Conservation (phyloP, 129 eudicot genomes). For the Helianthus annuus region DNA sequence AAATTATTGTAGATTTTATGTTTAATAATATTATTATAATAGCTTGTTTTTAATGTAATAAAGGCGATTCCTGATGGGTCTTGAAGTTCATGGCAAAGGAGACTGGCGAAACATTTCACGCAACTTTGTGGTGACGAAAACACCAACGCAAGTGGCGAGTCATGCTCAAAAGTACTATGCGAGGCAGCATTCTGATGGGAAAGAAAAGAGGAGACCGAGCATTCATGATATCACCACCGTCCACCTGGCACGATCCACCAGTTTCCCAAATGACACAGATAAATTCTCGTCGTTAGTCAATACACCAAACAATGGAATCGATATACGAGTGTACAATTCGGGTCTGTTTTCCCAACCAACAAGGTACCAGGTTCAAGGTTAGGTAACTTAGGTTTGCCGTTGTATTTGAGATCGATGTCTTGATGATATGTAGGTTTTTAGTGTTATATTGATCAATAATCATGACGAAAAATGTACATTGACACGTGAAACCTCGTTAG, state of each 20-base stretch:
- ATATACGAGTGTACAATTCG: slow-evolving; percentile 33
- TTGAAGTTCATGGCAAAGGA: slow-evolving; percentile 75
- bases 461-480: slow-evolving; percentile 6
- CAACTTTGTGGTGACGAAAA: slow-evolving; percentile 68
- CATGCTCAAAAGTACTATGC: slow-evolving; percentile 91
- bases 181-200: slow-evolving; percentile 71
- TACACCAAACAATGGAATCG: slow-evolving; percentile 33
- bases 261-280: slow-evolving; percentile 22
- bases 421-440: slow-evolving; percentile 17
- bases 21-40: neutral
- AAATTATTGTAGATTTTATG: neutral
- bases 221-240: slow-evolving; percentile 87
- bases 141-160: slow-evolving; percentile 95
- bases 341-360: slow-evolving; percentile 46
- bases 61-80: slow-evolving; percentile 86
- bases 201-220: slow-evolving; percentile 90
- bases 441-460: slow-evolving; percentile 18
- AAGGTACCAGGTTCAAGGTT: slow-evolving; percentile 40
- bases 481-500: slow-evolving; percentile 12
- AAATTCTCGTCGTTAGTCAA: slow-evolving; percentile 7
- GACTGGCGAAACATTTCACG: slow-evolving; percentile 93
- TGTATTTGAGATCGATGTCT: slow-evolving; percentile 13
- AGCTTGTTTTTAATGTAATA: neutral
- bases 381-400: slow-evolving; percentile 3
- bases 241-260: slow-evolving; percentile 41